Evolutionary conservation across 306 rosid genomes (phyloP), one percentile per base, ranked within the genome.

Genomic region (Trifolium subterraneum): DNA sequence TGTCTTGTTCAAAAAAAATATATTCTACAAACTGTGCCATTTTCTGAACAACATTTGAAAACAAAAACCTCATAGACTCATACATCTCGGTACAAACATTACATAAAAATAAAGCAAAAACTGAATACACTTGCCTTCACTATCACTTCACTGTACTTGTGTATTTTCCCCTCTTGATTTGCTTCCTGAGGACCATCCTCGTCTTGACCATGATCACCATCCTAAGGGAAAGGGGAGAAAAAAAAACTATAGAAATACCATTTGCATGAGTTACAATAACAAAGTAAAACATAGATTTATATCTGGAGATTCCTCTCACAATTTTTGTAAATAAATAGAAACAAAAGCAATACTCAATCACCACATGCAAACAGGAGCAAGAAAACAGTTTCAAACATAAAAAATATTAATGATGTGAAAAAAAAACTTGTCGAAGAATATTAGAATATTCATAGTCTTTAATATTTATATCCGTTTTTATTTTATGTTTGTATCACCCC

Each of bases 131-230:
- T 77, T 86, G 68, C 99, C 99, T 94, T 92, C 79, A 94, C 99
- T 94, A 88, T 88, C 78, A 92, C 99, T 59, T 97, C 99, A 70
- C 92, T 87, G 84, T 94, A 94, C 82, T 87, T 94, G 74, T 94
- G 96, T 4, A 88, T 93, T 82, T 96, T 90, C 68, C 96, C 98
- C 84, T 92, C 92, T 68, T 77, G 68, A 83, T 90, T 96, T 70
- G 85, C 86, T 83, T 90, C 96, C 23, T 79, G 92, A 75, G 97
- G 89, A 64, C 84, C 92, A 80, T 88, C 95, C 35, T 91, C 96
- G 56, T 90, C 97, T 42, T 80, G 81, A 69, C 88, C 93, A 56
- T 71, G 89, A 73, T 83, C 93, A 70, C 95, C 95, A 79, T 94
- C 99, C 99, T 94, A 81, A 71, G 15, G 56, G 54, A 54, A 80